These are phyloP conservation scores for Kurtzmaniella quercitrusa DNA, from an alignment of 1,139 yeast genomes.

Conservation along the genomic window DNA sequence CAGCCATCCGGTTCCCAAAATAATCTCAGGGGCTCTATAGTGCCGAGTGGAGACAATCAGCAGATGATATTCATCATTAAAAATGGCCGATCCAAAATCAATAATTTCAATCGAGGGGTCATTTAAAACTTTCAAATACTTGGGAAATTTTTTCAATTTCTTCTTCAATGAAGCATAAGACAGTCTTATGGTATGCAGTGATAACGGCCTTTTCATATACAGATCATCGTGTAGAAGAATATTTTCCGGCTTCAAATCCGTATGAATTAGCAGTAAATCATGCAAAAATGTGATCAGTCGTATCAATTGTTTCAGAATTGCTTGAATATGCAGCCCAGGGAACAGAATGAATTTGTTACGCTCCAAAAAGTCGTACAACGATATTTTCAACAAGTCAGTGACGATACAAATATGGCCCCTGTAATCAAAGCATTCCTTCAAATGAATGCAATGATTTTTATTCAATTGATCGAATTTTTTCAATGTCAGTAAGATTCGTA, in stretches of 20 bases:
- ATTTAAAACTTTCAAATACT: constrained; percentile 49
- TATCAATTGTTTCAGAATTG: constrained; percentile 79
- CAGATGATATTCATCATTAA: constrained; percentile 90
- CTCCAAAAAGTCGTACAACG: constrained; percentile 85
- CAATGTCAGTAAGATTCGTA: constrained; percentile 72
- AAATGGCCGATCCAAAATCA: constrained; percentile 95
- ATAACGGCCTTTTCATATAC: constrained; percentile 29
- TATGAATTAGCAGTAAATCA: constrained; percentile 84
- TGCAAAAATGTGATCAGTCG: constrained; percentile 86
- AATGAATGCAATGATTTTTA: constrained; percentile 65
- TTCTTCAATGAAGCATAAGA: constrained; percentile 24
- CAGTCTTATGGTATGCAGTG: constrained; percentile 31
- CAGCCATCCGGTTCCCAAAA: constrained; percentile 89
- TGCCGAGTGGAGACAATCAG: constrained; percentile 91
- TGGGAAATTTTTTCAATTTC: constrained; percentile 30
- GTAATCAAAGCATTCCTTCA: constrained; percentile 88
- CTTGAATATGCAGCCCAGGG: constrained; percentile 85
- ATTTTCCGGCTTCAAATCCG: constrained; percentile 95
- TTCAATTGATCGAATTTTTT: constrained; percentile 73
- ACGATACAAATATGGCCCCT: constrained; percentile 92
- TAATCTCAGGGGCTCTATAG: constrained; percentile 96
- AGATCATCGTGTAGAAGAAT: constrained; percentile 67
- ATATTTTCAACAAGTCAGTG: constrained; percentile 79
- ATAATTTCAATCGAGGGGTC: constrained; percentile 85
- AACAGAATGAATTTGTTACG: constrained; percentile 68